Base-by-base conservation (phyloP, 306 rosid genomes). In the Morella rubra region DNA sequence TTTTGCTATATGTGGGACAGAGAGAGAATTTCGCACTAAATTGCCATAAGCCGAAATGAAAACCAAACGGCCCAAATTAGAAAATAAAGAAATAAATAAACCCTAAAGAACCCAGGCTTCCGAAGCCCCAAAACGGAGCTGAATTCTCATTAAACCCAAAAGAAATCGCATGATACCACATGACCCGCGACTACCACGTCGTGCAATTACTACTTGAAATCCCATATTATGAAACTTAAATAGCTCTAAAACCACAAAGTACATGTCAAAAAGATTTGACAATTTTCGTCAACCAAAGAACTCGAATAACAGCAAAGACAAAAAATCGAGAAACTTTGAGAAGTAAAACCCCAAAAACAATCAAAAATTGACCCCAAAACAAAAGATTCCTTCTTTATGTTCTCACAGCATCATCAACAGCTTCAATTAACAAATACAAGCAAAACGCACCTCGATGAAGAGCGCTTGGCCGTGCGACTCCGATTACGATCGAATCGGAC, bases 381-480 rank as follows among this genome's bases (percentile, higher is more conserved):
- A 40, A 41, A 65, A 65, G 24, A 64, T 64, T 64, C 47, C 8
- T 60, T 24, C 18, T 58, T 22, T 58, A 8, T 60, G 16, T 27
- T 24, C 12, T 27, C 10, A 27, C 42, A 4, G 27, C 11, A 41
- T 42, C 14, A 65, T 10, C 42, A 7, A 65, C 24, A 65, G 71
- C 71, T n/a, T 65, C 71, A 44, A 65, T 41, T 20, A 11, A 44
- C 32, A 15, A 42, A 65, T 41, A 41, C 50, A 41, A 50, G 50
- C 27, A 49, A 65, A 65, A 65, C 71, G 20, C n/a, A 65, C 71
- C 71, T 65, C 71, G 50, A 65, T 65, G 50, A 44, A 65, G 47
- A 65, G 27, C 15, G 27, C 22, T 18, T 10, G 71, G 22, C 24
- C 71, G 47, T 41, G 50, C 71, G 24, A 65, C 47, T 9, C 7